Evolutionary conservation across 176 grass and related monocot species (phyloP).

Genomic region (Avena insularis): DNA sequence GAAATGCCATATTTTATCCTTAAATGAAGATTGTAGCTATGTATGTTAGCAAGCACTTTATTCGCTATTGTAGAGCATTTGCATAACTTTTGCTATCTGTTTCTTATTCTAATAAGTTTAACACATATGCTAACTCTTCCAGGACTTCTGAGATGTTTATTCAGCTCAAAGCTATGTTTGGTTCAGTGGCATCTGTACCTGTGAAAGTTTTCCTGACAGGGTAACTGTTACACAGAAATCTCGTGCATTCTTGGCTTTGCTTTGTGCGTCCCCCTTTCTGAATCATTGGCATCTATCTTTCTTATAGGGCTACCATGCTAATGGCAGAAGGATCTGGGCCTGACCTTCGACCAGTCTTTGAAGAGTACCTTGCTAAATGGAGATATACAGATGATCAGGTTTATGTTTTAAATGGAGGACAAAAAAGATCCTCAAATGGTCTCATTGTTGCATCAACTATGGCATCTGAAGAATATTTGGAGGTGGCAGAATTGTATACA

Average conservation of each 20-base stretch:
- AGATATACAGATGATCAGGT: conserved; percentile 47
- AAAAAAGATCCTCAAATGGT: conserved; percentile 10
- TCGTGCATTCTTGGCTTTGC: conserved; percentile 17
- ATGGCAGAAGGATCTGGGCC: conserved; percentile 55
- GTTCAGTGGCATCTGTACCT: conserved; percentile 65
- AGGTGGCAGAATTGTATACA: conserved; percentile 67
- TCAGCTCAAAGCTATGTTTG: conserved; percentile 62
- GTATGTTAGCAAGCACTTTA: background rate
- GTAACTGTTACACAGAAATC: conserved; percentile 36
- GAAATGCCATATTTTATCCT: background rate
- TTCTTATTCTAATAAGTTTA: conserved; percentile 36
- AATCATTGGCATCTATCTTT: conserved; percentile 27
- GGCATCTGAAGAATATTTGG: conserved; percentile 50
- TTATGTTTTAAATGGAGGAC: conserved; percentile 55
- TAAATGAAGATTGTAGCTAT: background rate
- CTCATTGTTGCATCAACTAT: conserved; percentile 37
- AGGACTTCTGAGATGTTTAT: conserved; percentile 67
- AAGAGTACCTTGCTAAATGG: conserved; percentile 76
- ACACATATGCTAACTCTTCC: conserved; percentile 42
- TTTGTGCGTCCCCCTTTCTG: background rate
- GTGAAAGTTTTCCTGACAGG: conserved; percentile 68
- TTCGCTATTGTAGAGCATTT: background rate
- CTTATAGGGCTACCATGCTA: conserved; percentile 74
- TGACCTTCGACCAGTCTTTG: conserved; percentile 59
- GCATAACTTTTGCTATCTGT: background rate